phyloP scores from a whole-genome alignment of 2,329 filamentous ascomycete species.

The Claviceps fusiformis region DNA sequence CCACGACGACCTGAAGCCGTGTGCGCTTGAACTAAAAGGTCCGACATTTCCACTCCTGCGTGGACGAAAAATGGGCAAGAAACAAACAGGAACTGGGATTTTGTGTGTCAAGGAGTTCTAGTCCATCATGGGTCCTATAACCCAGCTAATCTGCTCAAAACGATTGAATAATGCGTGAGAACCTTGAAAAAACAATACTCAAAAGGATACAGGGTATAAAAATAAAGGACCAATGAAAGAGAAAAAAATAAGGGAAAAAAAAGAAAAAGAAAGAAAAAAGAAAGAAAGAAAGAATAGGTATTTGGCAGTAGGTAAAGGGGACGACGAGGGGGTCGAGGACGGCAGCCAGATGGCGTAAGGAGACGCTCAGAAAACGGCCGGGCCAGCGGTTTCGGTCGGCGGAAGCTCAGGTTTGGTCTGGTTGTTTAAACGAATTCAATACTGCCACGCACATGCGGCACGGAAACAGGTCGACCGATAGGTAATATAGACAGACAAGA shows the following conservation, averaged over 20 bases:
- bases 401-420: not conserved
- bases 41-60: conserved; percentile 1
- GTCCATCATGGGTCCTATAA: not conserved
- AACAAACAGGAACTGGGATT: not conserved
- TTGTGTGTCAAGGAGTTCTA: not conserved
- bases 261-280: not conserved
- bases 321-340: not conserved
- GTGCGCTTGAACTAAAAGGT: conserved; percentile 4
- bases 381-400: not conserved
- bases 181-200: not conserved
- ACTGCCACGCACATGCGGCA: not conserved
- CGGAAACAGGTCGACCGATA: not conserved
- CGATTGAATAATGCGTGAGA: not conserved
- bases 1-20: not conserved
- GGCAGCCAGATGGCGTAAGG: not conserved
- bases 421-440: not conserved
- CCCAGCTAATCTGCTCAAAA: not conserved
- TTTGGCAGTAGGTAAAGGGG: not conserved
- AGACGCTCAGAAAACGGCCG: not conserved
- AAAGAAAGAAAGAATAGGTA: not conserved
- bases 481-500: not conserved
- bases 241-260: not conserved
- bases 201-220: too few species aligned
- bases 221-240: too few species aligned
- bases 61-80: not conserved